A percentile compares a stretch with the other conserved stretches of the same genome.
phyloP scores from a whole-genome alignment of 2,329 filamentous ascomycete species.

The Conoideocrella luteorostrata region DNA sequence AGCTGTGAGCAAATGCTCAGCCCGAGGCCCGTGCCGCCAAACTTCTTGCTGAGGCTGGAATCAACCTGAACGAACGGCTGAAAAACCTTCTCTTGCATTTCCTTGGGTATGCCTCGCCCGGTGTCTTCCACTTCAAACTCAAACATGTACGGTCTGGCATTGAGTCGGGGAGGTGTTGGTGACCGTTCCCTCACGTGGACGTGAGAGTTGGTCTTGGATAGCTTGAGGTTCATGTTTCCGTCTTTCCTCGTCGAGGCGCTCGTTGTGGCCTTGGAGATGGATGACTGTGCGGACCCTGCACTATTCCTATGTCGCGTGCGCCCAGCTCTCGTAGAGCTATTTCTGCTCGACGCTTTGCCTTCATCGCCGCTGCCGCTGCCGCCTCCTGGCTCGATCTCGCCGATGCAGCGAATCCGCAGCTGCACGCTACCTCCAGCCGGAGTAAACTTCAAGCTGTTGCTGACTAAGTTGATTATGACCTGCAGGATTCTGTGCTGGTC shows the following conservation, averaged over 20 bases:
- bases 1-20: conserved; percentile 86
- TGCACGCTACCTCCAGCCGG: conserved; percentile 68
- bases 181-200: conserved; percentile 47
- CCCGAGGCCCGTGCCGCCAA: conserved; percentile 80
- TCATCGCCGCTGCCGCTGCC: conserved; percentile 29
- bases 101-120: conserved; percentile 74
- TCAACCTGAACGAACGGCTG: conserved; percentile 96
- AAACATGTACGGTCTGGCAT: conserved; percentile 63
- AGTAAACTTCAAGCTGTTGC: conserved; percentile 89
- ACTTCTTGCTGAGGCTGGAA: conserved; percentile 80
- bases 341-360: conserved; percentile 43
- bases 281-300: conserved; percentile 44
- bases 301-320: conserved; percentile 39
- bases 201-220: conserved; percentile 45
- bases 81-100: conserved; percentile 77
- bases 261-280: conserved; percentile 34
- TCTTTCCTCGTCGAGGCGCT: conserved; percentile 11
- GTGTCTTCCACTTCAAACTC: conserved; percentile 87
- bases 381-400: conserved; percentile 50
- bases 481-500: conserved; percentile 87
- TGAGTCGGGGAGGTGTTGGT: conserved; percentile 52
- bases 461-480: conserved; percentile 89
- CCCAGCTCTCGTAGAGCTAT: conserved; percentile 30
- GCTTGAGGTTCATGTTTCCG: conserved; percentile 50
- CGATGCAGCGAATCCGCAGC: conserved; percentile 67